Conservation (phyloP, 177 flowering plant species). For the Vitis hybrid region DNA sequence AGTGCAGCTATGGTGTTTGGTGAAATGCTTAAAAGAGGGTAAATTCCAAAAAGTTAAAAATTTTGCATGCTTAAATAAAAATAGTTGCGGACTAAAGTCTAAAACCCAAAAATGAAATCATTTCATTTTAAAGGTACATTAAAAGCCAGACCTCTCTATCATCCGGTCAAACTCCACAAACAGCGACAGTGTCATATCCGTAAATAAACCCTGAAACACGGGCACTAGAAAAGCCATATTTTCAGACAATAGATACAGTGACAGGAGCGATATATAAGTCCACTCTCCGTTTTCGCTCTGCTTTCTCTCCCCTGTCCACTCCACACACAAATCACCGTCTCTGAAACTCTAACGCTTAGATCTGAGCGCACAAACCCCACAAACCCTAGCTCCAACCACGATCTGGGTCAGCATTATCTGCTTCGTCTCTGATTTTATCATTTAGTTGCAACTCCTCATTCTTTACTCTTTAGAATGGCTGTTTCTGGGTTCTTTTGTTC, state of each 20-base stretch:
- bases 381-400: constrained; percentile 14
- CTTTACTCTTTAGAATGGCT: background rate
- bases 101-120: too few relatives aligned
- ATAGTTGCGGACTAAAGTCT: too few relatives aligned
- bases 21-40: too few relatives aligned
- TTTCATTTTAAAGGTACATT: too few relatives aligned
- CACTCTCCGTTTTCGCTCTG: background rate
- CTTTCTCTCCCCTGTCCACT: background rate
- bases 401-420: constrained; percentile 25
- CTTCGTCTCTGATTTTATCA: background rate
- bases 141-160: too few relatives aligned
- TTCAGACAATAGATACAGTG: background rate
- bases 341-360: constrained; percentile 19
- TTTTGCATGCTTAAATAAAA: too few relatives aligned
- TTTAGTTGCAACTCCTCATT: background rate
- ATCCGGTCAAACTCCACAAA: too few relatives aligned
- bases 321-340: background rate
- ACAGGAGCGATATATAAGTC: background rate
- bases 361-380: constrained; percentile 24
- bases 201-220: background rate
- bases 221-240: background rate
- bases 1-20: too few relatives aligned
- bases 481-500: background rate
- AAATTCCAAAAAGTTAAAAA: too few relatives aligned
- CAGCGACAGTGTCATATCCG: constrained; percentile 11